These are phyloP conservation scores for Heteromeles arbutifolia DNA, from an alignment of 306 rosid genomes.

Conservation along the genomic window DNA sequence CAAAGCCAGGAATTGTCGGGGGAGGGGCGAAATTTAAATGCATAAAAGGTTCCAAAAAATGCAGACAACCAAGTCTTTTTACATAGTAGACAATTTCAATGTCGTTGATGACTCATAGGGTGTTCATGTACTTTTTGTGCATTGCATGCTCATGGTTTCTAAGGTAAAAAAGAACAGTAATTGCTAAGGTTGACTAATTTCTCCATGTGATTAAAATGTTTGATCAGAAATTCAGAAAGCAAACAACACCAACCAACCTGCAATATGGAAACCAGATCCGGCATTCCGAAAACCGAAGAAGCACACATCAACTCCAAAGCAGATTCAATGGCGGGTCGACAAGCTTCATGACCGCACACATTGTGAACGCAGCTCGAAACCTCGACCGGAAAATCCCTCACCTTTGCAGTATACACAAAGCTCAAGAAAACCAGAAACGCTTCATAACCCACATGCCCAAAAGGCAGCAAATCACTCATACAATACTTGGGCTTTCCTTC, in stretches of 20 bases:
- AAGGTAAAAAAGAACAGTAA: too few species aligned
- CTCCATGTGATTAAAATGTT: background rate
- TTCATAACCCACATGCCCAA: conserved; percentile 42
- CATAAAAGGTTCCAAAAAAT: too few species aligned
- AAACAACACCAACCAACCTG: conserved; percentile 30
- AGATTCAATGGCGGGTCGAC: conserved; percentile 45
- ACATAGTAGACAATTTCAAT: too few species aligned
- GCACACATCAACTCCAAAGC: conserved; percentile 46
- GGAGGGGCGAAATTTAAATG: too few species aligned
- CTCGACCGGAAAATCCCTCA: conserved; percentile 37
- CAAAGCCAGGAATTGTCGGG: too few species aligned
- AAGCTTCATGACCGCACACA: conserved; percentile 42
- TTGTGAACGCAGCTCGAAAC: conserved; percentile 46
- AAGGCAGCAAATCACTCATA: conserved; percentile 37
- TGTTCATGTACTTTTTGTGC: too few species aligned
- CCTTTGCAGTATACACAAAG: conserved; percentile 41
- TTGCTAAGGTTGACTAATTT: background rate
- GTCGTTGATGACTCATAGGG: too few species aligned
- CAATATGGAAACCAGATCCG: conserved; percentile 37
- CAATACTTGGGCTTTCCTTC: conserved; percentile 30
- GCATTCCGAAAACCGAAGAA: conserved; percentile 37
- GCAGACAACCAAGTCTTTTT: too few species aligned
- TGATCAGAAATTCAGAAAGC: background rate
- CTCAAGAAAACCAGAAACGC: conserved; percentile 39
- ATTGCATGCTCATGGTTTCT: too few species aligned